Base-by-base conservation (phyloP, 352 stramenopile species). In the Phytopythium vexans region DNA sequence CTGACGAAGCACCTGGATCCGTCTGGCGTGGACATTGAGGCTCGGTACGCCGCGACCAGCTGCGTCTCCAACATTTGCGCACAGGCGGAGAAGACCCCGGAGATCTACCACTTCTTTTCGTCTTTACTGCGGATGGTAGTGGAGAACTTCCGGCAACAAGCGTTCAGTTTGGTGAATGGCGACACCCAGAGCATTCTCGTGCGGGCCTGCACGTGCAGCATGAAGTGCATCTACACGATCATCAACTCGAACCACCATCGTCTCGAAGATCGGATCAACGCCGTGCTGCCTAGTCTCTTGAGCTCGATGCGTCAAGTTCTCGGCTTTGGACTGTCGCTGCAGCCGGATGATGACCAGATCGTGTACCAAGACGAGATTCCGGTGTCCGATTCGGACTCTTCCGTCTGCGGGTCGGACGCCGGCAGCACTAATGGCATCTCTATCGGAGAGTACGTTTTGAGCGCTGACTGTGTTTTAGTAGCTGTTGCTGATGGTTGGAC, bases 171-270 rank as follows among this genome's bases (percentile, higher is more conserved):
- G 3, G 82, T 67, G 4, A 76, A 75, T 41, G 77, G 74, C 4
- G 63, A 88, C 15, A 81, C 83, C 33, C 80, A 95, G 21, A 75
- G 85, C 33, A 88, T 92, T 32, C 66, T 93, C 4, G 76, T 93
- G 31, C 92, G 91, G 52, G 83, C 82, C 11, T 93, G 82, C 58
- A 91, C 81, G 1, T 89, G 77, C 52, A 95, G 85, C 51, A 85
- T 95, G 71, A 92, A 93, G 64, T 95, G 85, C 63, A 72, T 92
- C 16, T 89, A 82, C 57, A 88, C 82, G 61, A 91, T 95, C 52
- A 72, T 93, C 44, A 82, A 75, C 46, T 77, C 77, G 42, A 85
- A 80, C 41, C 77, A 75, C 27, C 77, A 89, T 15, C 76, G 65
- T 5, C 66, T 91, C 16, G 56, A 38, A 4, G 79, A 86, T 42